These are phyloP conservation scores for Aspergillus aculeatinus DNA, from an alignment of 2,329 filamentous ascomycete species.

Conservation along the genomic window DNA sequence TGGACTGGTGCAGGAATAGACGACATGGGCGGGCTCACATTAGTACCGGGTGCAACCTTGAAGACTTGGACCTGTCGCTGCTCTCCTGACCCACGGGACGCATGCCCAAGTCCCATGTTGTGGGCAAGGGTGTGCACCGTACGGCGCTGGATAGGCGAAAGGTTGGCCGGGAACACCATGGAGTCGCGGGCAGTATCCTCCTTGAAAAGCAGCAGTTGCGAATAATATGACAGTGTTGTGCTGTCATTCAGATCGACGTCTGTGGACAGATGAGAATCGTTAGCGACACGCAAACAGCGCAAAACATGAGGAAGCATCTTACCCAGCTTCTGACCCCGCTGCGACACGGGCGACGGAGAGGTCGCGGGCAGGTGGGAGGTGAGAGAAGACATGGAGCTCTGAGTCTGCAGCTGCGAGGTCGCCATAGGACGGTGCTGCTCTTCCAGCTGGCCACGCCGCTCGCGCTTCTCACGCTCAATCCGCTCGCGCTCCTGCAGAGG, in stretches of 20 bases:
- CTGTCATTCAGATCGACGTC: conserved; percentile 92
- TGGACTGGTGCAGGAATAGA: conserved; percentile 64
- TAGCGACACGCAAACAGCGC: conserved; percentile 4
- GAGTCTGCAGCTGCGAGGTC: conserved; percentile 68
- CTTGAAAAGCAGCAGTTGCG: conserved; percentile 85
- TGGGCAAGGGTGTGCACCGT: conserved; percentile 93
- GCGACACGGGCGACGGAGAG: conserved; percentile 67
- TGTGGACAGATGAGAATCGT: conserved; percentile 33
- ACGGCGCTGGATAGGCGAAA: conserved; percentile 80
- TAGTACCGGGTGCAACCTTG: conserved; percentile 53
- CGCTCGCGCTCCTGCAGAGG: conserved; percentile 90
- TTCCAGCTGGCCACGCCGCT: conserved; percentile 91
- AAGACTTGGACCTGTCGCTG: conserved; percentile 88
- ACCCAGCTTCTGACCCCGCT: conserved; percentile 45
- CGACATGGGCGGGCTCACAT: conserved; percentile 62
- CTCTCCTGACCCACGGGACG: conserved; percentile 83
- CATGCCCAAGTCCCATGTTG: conserved; percentile 87
- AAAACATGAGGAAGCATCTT: conserved; percentile 13
- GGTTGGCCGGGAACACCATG: conserved; percentile 76
- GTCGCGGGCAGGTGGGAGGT: conserved; percentile 63
- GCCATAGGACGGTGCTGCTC: conserved; percentile 84
- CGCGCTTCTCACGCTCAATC: conserved; percentile 95
- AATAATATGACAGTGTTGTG: conserved; percentile 82
- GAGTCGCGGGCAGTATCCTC: conserved; percentile 74
- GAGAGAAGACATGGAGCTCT: conserved; percentile 82